phyloP scores from a whole-genome alignment of 148 eudicot genomes.

The Rhododendron griersonianum region DNA sequence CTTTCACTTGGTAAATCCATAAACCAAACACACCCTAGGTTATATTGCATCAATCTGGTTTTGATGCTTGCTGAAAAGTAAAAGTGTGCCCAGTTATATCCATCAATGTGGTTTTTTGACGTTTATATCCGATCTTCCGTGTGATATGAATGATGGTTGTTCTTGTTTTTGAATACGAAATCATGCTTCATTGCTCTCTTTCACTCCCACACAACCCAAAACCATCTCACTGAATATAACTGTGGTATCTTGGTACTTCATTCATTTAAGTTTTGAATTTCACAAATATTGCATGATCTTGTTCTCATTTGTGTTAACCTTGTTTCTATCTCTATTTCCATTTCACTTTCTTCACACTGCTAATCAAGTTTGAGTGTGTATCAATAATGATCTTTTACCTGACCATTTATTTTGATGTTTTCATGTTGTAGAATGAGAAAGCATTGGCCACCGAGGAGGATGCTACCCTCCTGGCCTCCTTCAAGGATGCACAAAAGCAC shows the following conservation, averaged over 20 bases:
- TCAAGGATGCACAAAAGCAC: slow-evolving; percentile 51
- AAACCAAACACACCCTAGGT: not conserved
- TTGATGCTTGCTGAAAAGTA: not conserved
- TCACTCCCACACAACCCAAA: not conserved
- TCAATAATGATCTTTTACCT: not conserved
- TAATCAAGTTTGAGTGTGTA: not conserved
- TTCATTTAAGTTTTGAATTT: not conserved
- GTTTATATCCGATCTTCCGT: not conserved
- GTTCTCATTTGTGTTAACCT: not conserved
- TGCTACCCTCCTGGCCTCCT: slow-evolving; percentile 17
- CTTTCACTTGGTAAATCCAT: not conserved
- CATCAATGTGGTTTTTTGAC: not conserved
- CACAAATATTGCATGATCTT: not conserved
- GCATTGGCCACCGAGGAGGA: slow-evolving; percentile 32
- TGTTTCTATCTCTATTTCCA: not conserved
- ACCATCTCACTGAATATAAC: not conserved
- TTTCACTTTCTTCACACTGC: not conserved
- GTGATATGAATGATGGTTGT: not conserved
- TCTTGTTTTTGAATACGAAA: not conserved
- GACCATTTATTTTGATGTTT: not conserved
- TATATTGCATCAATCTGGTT: not conserved
- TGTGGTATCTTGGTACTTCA: not conserved
- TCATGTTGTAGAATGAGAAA: slow-evolving; percentile 39
- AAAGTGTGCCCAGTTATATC: not conserved
- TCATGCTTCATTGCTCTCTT: not conserved